Base-by-base conservation (phyloP, 148 eudicot species). In the Euryodendron excelsum region DNA sequence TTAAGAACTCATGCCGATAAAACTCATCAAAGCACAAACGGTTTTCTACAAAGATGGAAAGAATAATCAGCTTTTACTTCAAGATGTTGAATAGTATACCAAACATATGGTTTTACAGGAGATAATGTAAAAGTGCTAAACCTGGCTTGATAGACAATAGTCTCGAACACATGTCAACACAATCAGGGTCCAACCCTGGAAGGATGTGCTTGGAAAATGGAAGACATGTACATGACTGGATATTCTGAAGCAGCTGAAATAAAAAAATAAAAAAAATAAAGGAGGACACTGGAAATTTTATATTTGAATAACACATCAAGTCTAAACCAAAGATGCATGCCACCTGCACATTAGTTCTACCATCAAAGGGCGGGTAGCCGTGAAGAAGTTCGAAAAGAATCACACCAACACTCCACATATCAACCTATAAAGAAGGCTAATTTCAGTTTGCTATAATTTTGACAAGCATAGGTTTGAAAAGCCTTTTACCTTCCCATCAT, bases 341-440 rank as follows among this genome's bases (percentile, higher is more conserved):
- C 82, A 86, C 89, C 89, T 88, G 87, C 70, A 86, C 91, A 84
- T 78, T 84, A 63, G 77, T 88, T 74, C 91, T 65, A 60, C 91
- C 89, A 64, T 41, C 63, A 37, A 85, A 87, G 58, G 88, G 91
- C 21, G 85, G 88, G 60, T 80, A 82, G 20, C 91, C 91, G 33
- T 86, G 83, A 59, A 88, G 85, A 75, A 88, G 91, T 76, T 88
- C 91, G 68, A 86, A 86, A 78, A 86, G 78, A 73, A 88, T 88
- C 21, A 81, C 87, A 50, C 88, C 88, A 65, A 78, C 39, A 53
- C 91, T 86, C 88, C 88, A 88, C 87, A 88, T 84, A 72, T 88
- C 91, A 72, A 84, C 88, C 91, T 88, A 78, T 55, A 60, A 69
- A 39, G 41, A 70, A 2, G 30, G 36, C 44, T 61, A 30, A 62